A percentile compares a stretch with the other conserved stretches of the same genome.
Conservation (phyloP, 495 filamentous ascomycete species). For the Glonium stellatum region DNA sequence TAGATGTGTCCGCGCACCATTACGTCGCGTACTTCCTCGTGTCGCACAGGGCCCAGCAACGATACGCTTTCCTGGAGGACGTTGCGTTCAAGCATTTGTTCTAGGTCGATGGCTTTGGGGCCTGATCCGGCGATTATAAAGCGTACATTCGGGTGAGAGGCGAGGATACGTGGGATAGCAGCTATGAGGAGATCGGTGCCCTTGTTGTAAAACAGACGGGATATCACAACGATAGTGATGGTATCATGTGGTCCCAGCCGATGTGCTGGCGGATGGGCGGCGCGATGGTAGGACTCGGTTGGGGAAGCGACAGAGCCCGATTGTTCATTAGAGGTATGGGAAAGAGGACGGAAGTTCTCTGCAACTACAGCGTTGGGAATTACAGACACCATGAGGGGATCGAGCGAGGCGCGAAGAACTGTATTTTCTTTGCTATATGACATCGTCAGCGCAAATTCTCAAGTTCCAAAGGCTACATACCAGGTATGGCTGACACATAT, state of each 20-base stretch:
- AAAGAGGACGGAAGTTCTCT: conserved; percentile 79
- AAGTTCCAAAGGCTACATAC: conserved; percentile 41
- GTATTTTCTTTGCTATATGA: conserved; percentile 86
- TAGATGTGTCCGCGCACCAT: conserved; percentile 98
- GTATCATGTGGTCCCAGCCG: conserved; percentile 70
- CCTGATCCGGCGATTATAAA: conserved; percentile 96
- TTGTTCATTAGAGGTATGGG: conserved; percentile 7
- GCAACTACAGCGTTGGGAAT: conserved; percentile 97
- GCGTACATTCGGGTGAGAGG: conserved; percentile 81
- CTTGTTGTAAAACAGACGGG: conserved; percentile 97
- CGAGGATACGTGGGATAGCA: conserved; percentile 84
- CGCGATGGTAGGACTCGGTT: conserved; percentile 34
- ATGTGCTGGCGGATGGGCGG: conserved; percentile 43
- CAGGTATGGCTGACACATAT: conserved; percentile 98
- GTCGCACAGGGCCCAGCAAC: conserved; percentile 82
- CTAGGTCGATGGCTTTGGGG: conserved; percentile 92
- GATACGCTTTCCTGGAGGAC: conserved; percentile 93
- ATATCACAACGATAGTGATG: conserved; percentile 95
- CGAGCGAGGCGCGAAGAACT: conserved; percentile 85
- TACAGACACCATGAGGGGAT: conserved; percentile 93
- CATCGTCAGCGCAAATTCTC: conserved; percentile 5
- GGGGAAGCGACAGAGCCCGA: conserved; percentile 3
- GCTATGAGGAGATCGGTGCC: conserved; percentile 93
- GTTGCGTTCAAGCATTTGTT: conserved; percentile 94
- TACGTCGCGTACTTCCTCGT: conserved; percentile 96